phyloP scores from a whole-genome alignment of 139 green algal genomes.

The Chlorella sp. region DNA sequence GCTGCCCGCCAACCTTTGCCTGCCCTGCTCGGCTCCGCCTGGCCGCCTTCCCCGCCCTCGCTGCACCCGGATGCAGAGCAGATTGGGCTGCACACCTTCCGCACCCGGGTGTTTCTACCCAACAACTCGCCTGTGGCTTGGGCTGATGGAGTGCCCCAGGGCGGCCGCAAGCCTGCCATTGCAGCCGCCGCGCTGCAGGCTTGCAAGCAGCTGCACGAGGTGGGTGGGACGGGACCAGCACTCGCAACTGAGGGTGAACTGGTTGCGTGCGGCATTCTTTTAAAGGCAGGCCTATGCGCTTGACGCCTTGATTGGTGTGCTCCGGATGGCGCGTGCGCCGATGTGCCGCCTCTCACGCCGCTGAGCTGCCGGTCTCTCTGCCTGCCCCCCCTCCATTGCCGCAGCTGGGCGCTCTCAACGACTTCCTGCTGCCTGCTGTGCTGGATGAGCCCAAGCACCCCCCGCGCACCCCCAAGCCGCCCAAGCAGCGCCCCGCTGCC shows the following conservation, averaged over 20 bases:
- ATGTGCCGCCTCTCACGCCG: too few relatives aligned
- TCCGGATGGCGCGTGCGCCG: too few relatives aligned
- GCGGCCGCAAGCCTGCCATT: slow-evolving; percentile 23
- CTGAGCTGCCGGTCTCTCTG: too few relatives aligned
- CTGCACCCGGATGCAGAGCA: slow-evolving; percentile 9
- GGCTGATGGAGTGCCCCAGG: slow-evolving; percentile 34
- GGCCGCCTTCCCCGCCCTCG: neutral
- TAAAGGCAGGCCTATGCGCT: too few relatives aligned
- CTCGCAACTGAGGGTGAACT: too few relatives aligned
- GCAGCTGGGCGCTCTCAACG: slow-evolving; percentile 49
- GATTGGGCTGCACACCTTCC: neutral
- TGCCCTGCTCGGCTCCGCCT: neutral
- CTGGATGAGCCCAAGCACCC: neutral
- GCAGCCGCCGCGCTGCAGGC: slow-evolving; percentile 52
- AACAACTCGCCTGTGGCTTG: slow-evolving; percentile 51
- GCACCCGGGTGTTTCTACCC: slow-evolving; percentile 41
- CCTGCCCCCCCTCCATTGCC: neutral
- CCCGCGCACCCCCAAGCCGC: neutral
- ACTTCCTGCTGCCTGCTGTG: slow-evolving; percentile 52
- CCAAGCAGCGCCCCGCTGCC: neutral
- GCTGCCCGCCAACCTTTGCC: neutral
- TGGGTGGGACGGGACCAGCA: neutral
- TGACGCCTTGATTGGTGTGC: too few relatives aligned
- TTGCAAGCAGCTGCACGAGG: slow-evolving; percentile 55
- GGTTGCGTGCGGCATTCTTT: too few relatives aligned